A percentile compares a stretch with the other conserved stretches of the same genome.
Conservation (phyloP, 495 filamentous ascomycete genomes). For the Baudoinia panamericana region DNA sequence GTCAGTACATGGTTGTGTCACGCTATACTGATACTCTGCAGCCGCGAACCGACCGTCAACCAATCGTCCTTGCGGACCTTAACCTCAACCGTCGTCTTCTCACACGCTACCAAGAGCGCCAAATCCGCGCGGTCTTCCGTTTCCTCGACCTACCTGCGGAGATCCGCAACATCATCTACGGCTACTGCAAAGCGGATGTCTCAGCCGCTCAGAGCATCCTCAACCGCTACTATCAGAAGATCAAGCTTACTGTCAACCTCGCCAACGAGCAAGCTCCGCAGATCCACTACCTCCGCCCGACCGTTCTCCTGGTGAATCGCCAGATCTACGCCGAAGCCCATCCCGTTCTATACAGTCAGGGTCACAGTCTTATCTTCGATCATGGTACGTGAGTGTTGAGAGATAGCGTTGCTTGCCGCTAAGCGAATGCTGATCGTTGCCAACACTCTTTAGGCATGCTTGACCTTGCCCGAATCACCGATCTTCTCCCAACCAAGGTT, state of each 20-base stretch:
- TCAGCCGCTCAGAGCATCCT: conserved; percentile 4
- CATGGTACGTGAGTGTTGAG: too few species aligned
- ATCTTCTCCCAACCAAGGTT: conserved; percentile 3
- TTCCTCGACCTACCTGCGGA: conserved; percentile 19
- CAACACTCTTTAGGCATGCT: too few species aligned
- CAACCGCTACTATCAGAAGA: conserved; percentile 10
- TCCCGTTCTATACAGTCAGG: background rate
- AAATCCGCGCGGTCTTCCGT: conserved; percentile 8
- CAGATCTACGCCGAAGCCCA: conserved; percentile 17
- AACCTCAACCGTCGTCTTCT: conserved; percentile 8
- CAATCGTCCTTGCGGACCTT: background rate
- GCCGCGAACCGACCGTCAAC: background rate
- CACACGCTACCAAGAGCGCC: conserved; percentile 6
- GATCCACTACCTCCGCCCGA: conserved; percentile 19
- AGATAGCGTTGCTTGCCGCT: too few species aligned
- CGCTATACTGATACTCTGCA: background rate
- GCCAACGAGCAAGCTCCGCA: background rate
- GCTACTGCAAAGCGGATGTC: conserved; percentile 5
- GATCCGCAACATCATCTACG: conserved; percentile 20
- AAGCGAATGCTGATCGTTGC: too few species aligned
- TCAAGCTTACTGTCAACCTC: conserved; percentile 6
- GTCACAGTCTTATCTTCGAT: conserved; percentile 8
- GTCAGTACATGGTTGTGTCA: background rate
- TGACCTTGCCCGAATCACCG: conserved; percentile 3
- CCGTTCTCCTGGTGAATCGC: conserved; percentile 19